Evolutionary conservation across 768 basidiomycete species (phyloP), one percentile per base, ranked within the genome.

Genomic region (Candolleomyces eurysporus): DNA sequence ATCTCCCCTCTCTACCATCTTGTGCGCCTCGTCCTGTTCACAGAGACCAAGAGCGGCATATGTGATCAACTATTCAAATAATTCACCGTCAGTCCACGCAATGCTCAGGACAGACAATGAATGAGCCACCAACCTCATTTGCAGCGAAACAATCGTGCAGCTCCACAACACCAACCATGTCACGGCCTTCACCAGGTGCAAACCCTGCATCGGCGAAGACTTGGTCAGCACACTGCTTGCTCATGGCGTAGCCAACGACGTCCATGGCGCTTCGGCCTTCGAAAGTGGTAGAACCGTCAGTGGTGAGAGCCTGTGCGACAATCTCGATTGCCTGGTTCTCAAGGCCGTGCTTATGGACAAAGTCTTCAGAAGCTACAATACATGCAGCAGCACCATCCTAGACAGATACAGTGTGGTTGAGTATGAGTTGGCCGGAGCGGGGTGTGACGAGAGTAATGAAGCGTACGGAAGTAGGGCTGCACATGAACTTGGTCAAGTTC

Each of bases 251-350:
- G 2, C 92, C 92, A n/a, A 90, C 84, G 3, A 92, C 79, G 61
- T 94, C 88, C 84, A 95, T 93, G 0, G 89, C 82, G 65, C 86
- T 89, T 31, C 73, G 74, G 58, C 82, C 81, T 66, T 90, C 86
- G 63, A 90, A 92, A 2, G 91, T 82, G 14, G 72, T 71, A 2
- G 84, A 77, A 13, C 80, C 77, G 67, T 94, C 93, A 0, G 92
- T 94, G 42, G 79, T 75, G 40, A 93, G 75, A 3, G 79, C 81
- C 63, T 84, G 82, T 0, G 86, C 82, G 21, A 90, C 85, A 51
- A 95, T 86, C 69, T 94, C 92, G 63, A 93, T 91, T 16, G 91
- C 91, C 68, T 94, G 92, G 68, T 92, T 94, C 73, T 93, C 88
- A 9, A 94, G 84, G 13, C 78, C 75, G 65, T 92, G 86, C 0